Evolutionary conservation across 2,329 filamentous ascomycete genomes (phyloP).

Genomic region (Leptographium galeiforme): DNA sequence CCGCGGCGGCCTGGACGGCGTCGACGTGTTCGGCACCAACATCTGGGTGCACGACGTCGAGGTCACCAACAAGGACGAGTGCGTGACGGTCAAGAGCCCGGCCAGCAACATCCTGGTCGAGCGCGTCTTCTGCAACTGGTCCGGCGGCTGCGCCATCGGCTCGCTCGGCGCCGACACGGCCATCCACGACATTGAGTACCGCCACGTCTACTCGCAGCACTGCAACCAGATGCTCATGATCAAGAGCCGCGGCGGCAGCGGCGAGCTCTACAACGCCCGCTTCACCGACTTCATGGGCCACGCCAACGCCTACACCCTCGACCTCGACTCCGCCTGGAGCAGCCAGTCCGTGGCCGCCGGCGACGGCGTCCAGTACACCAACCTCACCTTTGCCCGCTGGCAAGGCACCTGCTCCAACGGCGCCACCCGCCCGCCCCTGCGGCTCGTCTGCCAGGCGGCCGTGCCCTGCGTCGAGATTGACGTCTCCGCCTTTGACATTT

Average conservation of each 20-base stretch:
- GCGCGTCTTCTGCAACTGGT: constrained; percentile 48
- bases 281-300: constrained; percentile 49
- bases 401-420: constrained; percentile 38
- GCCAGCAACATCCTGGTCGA: constrained; percentile 42
- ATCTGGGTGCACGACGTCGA: constrained; percentile 46
- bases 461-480: constrained; percentile 11
- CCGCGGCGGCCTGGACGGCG: constrained; percentile 38
- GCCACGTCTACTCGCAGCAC: constrained; percentile 43
- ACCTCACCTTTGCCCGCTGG: constrained; percentile 43
- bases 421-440: constrained; percentile 35
- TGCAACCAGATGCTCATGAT: constrained; percentile 52
- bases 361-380: constrained; percentile 35
- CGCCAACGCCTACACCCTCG: constrained; percentile 42
- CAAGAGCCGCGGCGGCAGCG: constrained; percentile 45
- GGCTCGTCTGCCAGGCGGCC: constrained; percentile 20
- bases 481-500: constrained; percentile 11
- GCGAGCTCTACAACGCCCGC: constrained; percentile 33
- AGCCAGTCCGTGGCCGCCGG: constrained; percentile 19
- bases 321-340: constrained; percentile 41
- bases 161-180: constrained; percentile 32
- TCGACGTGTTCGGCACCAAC: constrained; percentile 40
- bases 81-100: constrained; percentile 21
- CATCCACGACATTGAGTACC: constrained; percentile 30
- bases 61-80: constrained; percentile 51
- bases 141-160: constrained; percentile 43